Conservation (phyloP, 106 monocot species). For the Dioscorea alata region DNA sequence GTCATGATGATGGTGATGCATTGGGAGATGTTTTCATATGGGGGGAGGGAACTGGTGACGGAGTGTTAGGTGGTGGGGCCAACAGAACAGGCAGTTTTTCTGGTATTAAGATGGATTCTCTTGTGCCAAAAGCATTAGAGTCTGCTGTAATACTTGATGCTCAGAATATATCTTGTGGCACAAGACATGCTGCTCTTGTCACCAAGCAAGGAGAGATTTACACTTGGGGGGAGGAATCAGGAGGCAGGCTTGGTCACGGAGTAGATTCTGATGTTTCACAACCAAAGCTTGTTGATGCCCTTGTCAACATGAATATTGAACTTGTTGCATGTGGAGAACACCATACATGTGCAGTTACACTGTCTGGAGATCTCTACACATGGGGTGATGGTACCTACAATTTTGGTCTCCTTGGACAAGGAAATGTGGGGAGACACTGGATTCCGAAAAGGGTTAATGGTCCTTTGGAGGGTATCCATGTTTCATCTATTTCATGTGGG, state of each 20-base stretch:
- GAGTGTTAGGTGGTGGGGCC: slow-evolving; percentile 67
- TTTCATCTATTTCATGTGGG: slow-evolving; percentile 75
- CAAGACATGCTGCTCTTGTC: slow-evolving; percentile 76
- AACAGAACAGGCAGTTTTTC: slow-evolving; percentile 41
- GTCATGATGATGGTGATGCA: slow-evolving; percentile 99
- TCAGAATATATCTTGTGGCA: slow-evolving; percentile 82
- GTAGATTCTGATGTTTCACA: slow-evolving; percentile 88
- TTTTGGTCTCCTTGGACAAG: slow-evolving; percentile 67
- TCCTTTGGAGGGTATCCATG: slow-evolving; percentile 63
- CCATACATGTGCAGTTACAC: slow-evolving; percentile 78
- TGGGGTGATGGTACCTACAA: slow-evolving; percentile 77
- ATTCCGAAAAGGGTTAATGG: slow-evolving; percentile 69
- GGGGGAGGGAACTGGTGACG: slow-evolving; percentile 96
- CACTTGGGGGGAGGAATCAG: slow-evolving; percentile 96
- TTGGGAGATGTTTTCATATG: slow-evolving; percentile 95
- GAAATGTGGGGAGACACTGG: slow-evolving; percentile 66
- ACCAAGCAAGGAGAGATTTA: slow-evolving; percentile 97
- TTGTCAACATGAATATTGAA: slow-evolving; percentile 76
- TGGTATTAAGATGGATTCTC: slow-evolving; percentile 61
- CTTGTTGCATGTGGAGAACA: slow-evolving; percentile 85
- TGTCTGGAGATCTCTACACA: slow-evolving; percentile 73
- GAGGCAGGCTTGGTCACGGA: slow-evolving; percentile 90
- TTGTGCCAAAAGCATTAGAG: slow-evolving; percentile 83
- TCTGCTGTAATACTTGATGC: slow-evolving; percentile 96
- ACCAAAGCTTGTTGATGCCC: slow-evolving; percentile 84